phyloP scores from a whole-genome alignment of 176 grass and related monocot species.

The Oryza meridionalis region DNA sequence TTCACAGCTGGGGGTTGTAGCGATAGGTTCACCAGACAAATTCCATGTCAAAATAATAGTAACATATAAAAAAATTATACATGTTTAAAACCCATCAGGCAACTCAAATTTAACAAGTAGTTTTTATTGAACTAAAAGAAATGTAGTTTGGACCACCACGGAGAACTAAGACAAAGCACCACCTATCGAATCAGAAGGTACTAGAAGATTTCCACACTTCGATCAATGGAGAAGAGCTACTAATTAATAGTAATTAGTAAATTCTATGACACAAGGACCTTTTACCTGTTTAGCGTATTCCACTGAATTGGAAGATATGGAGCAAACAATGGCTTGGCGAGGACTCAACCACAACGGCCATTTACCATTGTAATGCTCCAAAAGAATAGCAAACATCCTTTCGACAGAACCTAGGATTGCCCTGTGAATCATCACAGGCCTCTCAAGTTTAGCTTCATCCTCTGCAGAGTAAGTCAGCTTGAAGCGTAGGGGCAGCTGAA shows the following conservation, averaged over 20 bases:
- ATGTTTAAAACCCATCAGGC: not conserved
- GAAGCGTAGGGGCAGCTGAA: conserved; percentile 89
- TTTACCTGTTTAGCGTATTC: conserved; percentile 84
- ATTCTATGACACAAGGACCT: conserved; percentile 6
- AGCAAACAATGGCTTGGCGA: conserved; percentile 94
- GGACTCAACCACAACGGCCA: conserved; percentile 99
- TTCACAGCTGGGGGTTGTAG: not conserved
- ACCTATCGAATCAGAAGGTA: not conserved
- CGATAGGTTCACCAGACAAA: not conserved
- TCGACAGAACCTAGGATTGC: conserved; percentile 95
- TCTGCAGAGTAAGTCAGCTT: conserved; percentile 93
- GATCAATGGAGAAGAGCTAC: conserved; percentile 10
- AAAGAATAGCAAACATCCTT: conserved; percentile 97
- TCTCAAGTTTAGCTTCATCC: conserved; percentile 95
- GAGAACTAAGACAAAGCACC: not conserved
- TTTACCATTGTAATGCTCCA: conserved; percentile 99
- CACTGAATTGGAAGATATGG: conserved; percentile 66
- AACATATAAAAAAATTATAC: not conserved
- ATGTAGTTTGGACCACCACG: not conserved
- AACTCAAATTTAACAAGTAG: conserved; percentile 13
- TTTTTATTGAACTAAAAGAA: conserved; percentile 13
- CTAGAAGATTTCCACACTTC: not conserved
- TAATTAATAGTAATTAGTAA: conserved; percentile 6
- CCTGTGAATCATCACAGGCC: conserved; percentile 97
- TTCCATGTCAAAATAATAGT: not conserved